These are phyloP conservation scores for Populus simonii DNA, from an alignment of 345 rosid species.

Conservation along the genomic window DNA sequence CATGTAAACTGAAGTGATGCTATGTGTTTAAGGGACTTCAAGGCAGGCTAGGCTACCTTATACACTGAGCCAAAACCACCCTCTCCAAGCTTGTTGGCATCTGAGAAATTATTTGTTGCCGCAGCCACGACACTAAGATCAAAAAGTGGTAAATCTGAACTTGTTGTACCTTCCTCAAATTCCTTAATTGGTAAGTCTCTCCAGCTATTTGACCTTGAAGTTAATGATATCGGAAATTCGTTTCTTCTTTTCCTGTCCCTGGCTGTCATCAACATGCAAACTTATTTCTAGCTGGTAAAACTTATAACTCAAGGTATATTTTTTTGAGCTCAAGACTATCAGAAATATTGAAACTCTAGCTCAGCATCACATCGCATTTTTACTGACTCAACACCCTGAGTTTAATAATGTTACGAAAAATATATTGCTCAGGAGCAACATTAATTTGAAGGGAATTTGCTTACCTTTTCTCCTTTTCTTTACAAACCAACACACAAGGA, in stretches of 20 bases:
- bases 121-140: slow-evolving; percentile 41
- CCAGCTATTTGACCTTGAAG: slow-evolving; percentile 18
- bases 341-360: no score
- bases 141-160: slow-evolving; percentile 47
- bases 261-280: not conserved
- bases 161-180: slow-evolving; percentile 29
- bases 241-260: slow-evolving; percentile 23
- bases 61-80: slow-evolving; percentile 78
- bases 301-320: no score
- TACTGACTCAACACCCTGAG: no score
- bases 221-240: slow-evolving; percentile 9
- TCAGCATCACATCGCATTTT: no score
- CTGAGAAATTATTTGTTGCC: slow-evolving; percentile 54
- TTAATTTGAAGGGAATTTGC: not conserved
- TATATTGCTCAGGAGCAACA: not conserved
- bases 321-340: no score
- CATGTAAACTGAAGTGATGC: no score
- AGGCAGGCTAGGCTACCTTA: slow-evolving; percentile 48
- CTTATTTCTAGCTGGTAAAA: not conserved
- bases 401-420: not conserved
- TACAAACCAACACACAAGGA: slow-evolving; percentile 1
- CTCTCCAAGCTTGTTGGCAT: slow-evolving; percentile 56
- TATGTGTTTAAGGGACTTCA: no score
- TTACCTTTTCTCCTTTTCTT: slow-evolving; percentile 19
- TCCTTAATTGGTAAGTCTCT: slow-evolving; percentile 34